A percentile compares a stretch with the other conserved stretches of the same genome.
phyloP scores from a whole-genome alignment of 768 basidiomycete species.

The Boletus rubescentipes region DNA sequence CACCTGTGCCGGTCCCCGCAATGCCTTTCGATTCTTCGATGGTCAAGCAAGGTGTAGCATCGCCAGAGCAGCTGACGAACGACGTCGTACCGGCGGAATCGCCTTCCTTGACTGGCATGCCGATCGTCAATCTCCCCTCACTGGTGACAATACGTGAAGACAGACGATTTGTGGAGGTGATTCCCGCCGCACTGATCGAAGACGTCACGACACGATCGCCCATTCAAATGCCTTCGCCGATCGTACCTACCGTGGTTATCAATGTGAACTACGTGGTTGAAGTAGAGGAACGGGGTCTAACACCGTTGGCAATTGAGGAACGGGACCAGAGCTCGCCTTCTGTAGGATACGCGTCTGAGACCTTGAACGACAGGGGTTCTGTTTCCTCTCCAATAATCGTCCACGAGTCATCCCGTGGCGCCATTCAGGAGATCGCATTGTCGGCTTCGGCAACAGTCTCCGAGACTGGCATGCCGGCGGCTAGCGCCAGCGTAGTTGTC shows the following conservation, averaged over 20 bases:
- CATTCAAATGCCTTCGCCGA: background rate
- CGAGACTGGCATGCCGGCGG: background rate
- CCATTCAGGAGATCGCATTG: background rate
- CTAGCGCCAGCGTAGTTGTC: background rate
- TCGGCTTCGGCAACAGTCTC: background rate
- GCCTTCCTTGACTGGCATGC: background rate
- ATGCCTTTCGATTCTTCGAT: background rate
- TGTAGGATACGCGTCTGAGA: background rate
- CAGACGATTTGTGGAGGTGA: background rate
- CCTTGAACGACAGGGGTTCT: background rate
- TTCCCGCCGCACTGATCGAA: background rate
- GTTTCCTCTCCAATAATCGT: background rate
- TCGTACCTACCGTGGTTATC: slow-evolving; percentile 4
- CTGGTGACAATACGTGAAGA: background rate
- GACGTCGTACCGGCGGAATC: background rate
- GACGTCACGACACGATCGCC: slow-evolving; percentile 15
- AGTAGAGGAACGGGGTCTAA: background rate
- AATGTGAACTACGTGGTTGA: background rate
- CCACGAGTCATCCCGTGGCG: background rate
- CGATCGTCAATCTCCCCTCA: slow-evolving; percentile 16
- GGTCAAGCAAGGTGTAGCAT: background rate
- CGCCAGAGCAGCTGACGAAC: background rate
- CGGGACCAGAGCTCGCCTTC: background rate
- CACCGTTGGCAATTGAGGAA: background rate
- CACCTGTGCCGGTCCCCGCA: background rate